Evolutionary conservation across 2,329 filamentous ascomycete genomes (phyloP).

Genomic region (Hirsutella thompsonii): DNA sequence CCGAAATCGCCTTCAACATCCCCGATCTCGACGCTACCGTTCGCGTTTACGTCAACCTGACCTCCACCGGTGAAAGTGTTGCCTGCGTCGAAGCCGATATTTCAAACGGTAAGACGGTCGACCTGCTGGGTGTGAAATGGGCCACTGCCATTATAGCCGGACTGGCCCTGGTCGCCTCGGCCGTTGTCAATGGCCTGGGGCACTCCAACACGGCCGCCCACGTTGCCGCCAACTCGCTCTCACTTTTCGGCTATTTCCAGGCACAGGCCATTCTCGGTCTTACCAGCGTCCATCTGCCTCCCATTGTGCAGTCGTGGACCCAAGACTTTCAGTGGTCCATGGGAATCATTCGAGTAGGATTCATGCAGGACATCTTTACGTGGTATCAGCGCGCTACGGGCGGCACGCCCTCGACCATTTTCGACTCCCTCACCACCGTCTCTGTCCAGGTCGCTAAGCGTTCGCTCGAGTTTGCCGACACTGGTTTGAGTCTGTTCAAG

Average conservation of each 20-base stretch:
- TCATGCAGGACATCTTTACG: slow-evolving; percentile 77
- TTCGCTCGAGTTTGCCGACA: slow-evolving; percentile 22
- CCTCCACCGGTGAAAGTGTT: slow-evolving; percentile 45
- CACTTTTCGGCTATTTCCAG: slow-evolving; percentile 93
- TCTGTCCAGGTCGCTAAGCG: slow-evolving; percentile 76
- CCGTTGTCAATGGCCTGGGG: slow-evolving; percentile 77
- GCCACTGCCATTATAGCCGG: slow-evolving; percentile 78
- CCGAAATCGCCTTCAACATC: slow-evolving; percentile 75
- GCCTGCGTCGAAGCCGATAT: slow-evolving; percentile 81
- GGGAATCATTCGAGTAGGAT: slow-evolving; percentile 82
- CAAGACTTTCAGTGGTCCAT: slow-evolving; percentile 98
- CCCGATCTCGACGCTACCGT: slow-evolving; percentile 85
- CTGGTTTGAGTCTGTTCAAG: slow-evolving; percentile 33
- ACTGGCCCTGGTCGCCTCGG: slow-evolving; percentile 70
- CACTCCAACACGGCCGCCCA: slow-evolving; percentile 92
- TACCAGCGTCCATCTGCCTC: slow-evolving; percentile 67
- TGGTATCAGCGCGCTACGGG: slow-evolving; percentile 96
- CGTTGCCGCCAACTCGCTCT: slow-evolving; percentile 83
- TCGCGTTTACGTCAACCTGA: slow-evolving; percentile 66
- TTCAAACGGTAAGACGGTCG: slow-evolving; percentile 86
- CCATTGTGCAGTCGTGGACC: slow-evolving; percentile 84
- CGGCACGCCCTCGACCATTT: slow-evolving; percentile 65
- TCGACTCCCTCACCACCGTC: slow-evolving; percentile 59
- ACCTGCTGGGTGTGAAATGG: slow-evolving; percentile 83
- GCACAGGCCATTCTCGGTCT: slow-evolving; percentile 85